Conservation (phyloP, 176 grass and related monocot genomes). For the Bolboschoenus planiculmis region DNA sequence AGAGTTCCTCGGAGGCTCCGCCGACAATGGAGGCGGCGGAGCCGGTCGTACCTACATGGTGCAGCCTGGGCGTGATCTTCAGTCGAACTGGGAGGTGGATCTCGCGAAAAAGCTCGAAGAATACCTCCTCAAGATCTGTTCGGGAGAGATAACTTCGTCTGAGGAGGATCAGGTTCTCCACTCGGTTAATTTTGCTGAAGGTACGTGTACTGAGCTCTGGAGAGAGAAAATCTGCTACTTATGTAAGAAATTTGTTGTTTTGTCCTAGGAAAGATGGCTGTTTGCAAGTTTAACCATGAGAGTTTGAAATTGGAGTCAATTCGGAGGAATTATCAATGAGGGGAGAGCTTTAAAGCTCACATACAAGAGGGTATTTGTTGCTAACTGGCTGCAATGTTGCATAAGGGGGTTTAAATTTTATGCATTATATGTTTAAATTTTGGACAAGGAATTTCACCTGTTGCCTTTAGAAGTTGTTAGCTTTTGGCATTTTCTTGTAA, state of each 20-base stretch:
- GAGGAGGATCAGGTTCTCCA: conserved; percentile 36
- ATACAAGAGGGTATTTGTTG: not conserved
- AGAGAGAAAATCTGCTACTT: not conserved
- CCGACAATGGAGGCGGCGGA: conserved; percentile 22
- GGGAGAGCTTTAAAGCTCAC: not conserved
- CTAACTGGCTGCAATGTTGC: not conserved
- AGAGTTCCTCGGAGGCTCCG: conserved; percentile 20
- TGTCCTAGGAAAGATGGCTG: not conserved
- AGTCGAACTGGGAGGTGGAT: conserved; percentile 91
- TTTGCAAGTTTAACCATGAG: not conserved
- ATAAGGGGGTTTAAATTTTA: not conserved
- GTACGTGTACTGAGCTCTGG: conserved; percentile 21
- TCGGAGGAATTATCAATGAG: not conserved
- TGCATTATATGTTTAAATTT: not conserved
- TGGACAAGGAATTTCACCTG: not conserved
- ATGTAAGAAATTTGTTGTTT: not conserved
- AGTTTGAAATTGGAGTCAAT: not conserved
- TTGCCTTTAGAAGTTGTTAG: not conserved
- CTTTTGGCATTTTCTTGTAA: not conserved
- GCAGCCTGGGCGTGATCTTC: conserved; percentile 68
- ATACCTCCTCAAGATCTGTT: conserved; percentile 84
- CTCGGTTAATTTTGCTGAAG: conserved; percentile 92
- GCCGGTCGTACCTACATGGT: conserved; percentile 36
- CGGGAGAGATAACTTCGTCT: conserved; percentile 48
- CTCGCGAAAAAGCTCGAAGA: conserved; percentile 77